Percentiles rank a stretch among this genome's conserved stretches.
Conservation (phyloP, 2,329 filamentous ascomycete genomes). For the Trichoderma atrobrunneum region DNA sequence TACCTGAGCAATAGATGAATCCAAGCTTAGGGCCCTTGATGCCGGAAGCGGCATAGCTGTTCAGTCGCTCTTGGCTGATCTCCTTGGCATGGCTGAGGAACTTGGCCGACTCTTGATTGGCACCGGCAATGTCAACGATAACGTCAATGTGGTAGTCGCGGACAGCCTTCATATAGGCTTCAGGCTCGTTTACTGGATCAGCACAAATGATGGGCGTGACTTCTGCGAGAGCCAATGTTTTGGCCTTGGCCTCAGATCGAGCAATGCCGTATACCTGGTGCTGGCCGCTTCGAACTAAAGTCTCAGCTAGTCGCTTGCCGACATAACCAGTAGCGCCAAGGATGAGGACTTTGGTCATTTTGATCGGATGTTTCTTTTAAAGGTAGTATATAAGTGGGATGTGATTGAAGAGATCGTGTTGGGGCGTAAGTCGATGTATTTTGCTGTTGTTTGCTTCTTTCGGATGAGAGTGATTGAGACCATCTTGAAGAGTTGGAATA, state of each 20-base stretch:
- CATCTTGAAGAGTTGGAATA: background rate
- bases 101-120: constrained; percentile 15
- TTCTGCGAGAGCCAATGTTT: constrained; percentile 17
- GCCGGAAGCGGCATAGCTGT: constrained; percentile 10
- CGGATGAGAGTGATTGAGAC: background rate
- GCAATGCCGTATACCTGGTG: constrained; percentile 19
- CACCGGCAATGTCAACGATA: constrained; percentile 18
- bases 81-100: constrained; percentile 15
- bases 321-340: constrained; percentile 21
- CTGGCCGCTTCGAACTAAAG: constrained; percentile 18
- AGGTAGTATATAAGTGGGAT: background rate
- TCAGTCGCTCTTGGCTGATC: constrained; percentile 14
- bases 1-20: constrained; percentile 20
- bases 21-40: constrained; percentile 18
- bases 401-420: background rate
- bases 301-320: constrained; percentile 17
- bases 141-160: constrained; percentile 17
- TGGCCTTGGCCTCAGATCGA: constrained; percentile 17
- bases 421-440: background rate
- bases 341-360: constrained; percentile 20
- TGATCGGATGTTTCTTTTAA: background rate
- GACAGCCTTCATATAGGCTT: constrained; percentile 7
- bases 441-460: background rate
- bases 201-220: constrained; percentile 18
- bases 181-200: constrained; percentile 19